phyloP scores from a whole-genome alignment of 345 rosid genomes.

The Nephelium lappaceum region DNA sequence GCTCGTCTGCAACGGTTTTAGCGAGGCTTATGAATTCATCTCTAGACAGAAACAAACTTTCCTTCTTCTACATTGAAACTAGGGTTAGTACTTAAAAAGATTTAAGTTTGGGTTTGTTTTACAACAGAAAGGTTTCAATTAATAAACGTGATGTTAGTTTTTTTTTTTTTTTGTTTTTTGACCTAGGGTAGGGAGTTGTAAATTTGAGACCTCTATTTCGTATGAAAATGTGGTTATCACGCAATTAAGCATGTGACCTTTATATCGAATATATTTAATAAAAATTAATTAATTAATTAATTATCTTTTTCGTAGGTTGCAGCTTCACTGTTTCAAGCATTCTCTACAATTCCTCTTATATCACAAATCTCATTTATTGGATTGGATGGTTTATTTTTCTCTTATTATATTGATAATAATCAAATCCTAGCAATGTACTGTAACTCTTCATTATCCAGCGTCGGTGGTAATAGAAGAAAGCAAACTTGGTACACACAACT shows the following conservation, averaged over 20 bases:
- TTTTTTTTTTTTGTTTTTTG: too few relatives aligned
- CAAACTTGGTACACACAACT: slow-evolving; percentile 45
- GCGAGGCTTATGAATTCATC: slow-evolving; percentile 32
- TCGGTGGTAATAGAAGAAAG: neutral
- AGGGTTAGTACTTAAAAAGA: slow-evolving; percentile 27
- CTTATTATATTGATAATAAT: slow-evolving; percentile 37
- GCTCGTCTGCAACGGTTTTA: slow-evolving; percentile 34
- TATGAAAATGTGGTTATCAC: too few relatives aligned
- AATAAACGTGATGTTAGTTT: too few relatives aligned
- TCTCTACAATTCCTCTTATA: slow-evolving; percentile 35
- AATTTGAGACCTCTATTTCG: too few relatives aligned
- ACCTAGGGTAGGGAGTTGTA: too few relatives aligned
- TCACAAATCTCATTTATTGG: slow-evolving; percentile 51
- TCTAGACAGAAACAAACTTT: slow-evolving; percentile 21
- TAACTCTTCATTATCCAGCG: slow-evolving; percentile 23
- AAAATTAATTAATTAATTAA: neutral
- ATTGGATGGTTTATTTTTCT: slow-evolving; percentile 38
- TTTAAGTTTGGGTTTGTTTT: too few relatives aligned
- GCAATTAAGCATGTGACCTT: too few relatives aligned
- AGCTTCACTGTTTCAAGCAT: slow-evolving; percentile 43
- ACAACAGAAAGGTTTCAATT: too few relatives aligned
- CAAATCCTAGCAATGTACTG: slow-evolving; percentile 33
- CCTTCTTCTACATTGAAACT: slow-evolving; percentile 21
- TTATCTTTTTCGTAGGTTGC: slow-evolving; percentile 35
- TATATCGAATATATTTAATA: too few relatives aligned